Base-by-base conservation (phyloP, 2,329 filamentous ascomycete genomes). In the Arthrobotrys conoides region DNA sequence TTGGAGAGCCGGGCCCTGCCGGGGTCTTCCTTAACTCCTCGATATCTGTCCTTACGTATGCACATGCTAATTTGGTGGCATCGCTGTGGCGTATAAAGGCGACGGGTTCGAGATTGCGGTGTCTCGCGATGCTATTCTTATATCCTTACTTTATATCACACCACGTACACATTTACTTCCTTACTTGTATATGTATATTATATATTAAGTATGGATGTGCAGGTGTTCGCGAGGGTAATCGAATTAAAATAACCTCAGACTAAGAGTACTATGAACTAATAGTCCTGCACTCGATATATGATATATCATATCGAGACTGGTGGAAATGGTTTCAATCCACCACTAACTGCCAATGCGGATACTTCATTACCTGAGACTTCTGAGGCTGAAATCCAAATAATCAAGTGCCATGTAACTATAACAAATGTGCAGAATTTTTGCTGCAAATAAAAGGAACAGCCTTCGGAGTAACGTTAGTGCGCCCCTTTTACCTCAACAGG, bases 1-100 rank as follows among this genome's bases (percentile, higher is more conserved):
- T 51, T 51, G 48, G 69, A 18, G 59, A 65, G 30, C 64, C 55
- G 44, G 27, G 55, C 46, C 22, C 5, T 22, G 51, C 59, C 49
- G 27, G 49, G 22, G 48, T 36, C n/a, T 53, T 51, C 24, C 16
- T 27, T 41, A 20, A 61, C 53, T 44, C 48, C 38, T 44, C 71
- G 71, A 69, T 76, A 76, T 71, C 66, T 76, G 66, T 41, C 72
- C 67, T 66, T 76, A 76, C 72, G 72, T 76, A 65, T 76, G 66
- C 57, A 59, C 61, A 66, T 63, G 57, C 66, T 71, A 30, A 59
- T 76, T 65, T 76, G 53, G 66, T 66, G 46, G 57, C 67, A 41
- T 49, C 33, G 61, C 70, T 55, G 70, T 73, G 63, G 70, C 70
- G 70, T 63, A 38, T 20, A 65, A 38, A 16, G 61, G 61, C 38